Conservation (phyloP, 192 early-diverging fungal species). For the Podila minutissima region DNA sequence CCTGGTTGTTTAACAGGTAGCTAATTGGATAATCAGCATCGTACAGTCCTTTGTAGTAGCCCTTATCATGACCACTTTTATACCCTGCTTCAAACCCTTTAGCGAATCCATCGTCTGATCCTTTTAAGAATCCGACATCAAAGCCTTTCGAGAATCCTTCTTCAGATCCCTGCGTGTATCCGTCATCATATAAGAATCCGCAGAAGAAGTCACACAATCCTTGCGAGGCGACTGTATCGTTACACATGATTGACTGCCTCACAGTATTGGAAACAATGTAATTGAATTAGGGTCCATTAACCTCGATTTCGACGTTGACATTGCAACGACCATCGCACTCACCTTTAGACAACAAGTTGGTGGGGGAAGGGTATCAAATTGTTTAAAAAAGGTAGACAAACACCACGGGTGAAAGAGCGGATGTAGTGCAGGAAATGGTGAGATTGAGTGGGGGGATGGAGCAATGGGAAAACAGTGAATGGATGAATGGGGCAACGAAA, state of each 20-base stretch:
- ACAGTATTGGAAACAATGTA: slow-evolving; percentile 11
- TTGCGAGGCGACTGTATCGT: slow-evolving; percentile 20
- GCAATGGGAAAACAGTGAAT: background rate
- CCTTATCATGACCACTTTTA: slow-evolving; percentile 21
- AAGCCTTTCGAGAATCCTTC: slow-evolving; percentile 18
- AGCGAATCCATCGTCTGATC: background rate
- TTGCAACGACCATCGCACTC: slow-evolving; percentile 13
- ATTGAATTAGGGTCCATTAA: slow-evolving; percentile 13
- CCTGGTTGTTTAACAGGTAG: slow-evolving; percentile 24
- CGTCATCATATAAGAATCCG: slow-evolving; percentile 14
- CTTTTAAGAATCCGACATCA: background rate
- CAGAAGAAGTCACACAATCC: slow-evolving; percentile 10
- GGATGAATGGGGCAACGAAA: slow-evolving; percentile 3
- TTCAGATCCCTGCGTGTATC: slow-evolving; percentile 8
- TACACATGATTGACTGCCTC: slow-evolving; percentile 20
- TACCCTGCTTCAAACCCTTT: slow-evolving; percentile 8
- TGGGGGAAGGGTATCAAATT: slow-evolving; percentile 6
- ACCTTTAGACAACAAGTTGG: slow-evolving; percentile 9
- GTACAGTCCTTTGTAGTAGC: slow-evolving; percentile 19
- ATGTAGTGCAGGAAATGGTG: slow-evolving; percentile 1
- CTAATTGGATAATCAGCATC: slow-evolving; percentile 21
- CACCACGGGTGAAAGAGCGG: slow-evolving; percentile 4
- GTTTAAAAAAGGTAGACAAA: slow-evolving; percentile 5
- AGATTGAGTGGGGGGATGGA: slow-evolving; percentile 4
- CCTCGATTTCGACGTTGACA: slow-evolving; percentile 9